Conservation (phyloP, 2,329 filamentous ascomycete genomes). For the Sclerotinia borealis region DNA sequence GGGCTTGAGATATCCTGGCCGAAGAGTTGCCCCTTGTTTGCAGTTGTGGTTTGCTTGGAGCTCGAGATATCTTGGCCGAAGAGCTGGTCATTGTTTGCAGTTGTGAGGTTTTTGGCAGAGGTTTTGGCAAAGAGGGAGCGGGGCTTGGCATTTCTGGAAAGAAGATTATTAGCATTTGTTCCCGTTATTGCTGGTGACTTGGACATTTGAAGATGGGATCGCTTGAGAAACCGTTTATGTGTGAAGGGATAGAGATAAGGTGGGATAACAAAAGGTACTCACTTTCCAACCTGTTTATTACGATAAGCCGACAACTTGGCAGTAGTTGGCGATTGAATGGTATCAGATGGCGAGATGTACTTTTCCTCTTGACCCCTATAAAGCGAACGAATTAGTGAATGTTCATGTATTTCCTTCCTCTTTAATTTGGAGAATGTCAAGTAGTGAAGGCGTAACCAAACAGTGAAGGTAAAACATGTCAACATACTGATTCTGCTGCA, state of each 20-base stretch:
- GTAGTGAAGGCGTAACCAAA: not conserved
- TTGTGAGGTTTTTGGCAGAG: conserved; percentile 54
- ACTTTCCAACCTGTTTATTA: conserved; percentile 72
- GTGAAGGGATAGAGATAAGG: not conserved
- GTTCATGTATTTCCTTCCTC: no score
- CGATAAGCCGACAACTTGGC: conserved; percentile 77
- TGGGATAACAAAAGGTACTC: conserved; percentile 39
- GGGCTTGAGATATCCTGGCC: conserved; percentile 16
- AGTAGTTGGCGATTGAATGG: conserved; percentile 80
- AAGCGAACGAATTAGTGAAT: not conserved
- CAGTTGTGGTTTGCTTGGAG: no score
- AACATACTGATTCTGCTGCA: conserved; percentile 59
- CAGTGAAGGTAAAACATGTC: not conserved
- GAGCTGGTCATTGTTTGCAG: conserved; percentile 14
- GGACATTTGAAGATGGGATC: not conserved
- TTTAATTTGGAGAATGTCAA: not conserved
- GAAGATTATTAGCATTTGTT: conserved; percentile 24
- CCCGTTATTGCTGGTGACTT: not conserved
- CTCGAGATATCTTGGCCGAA: conserved; percentile 22
- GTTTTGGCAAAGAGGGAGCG: conserved; percentile 63
- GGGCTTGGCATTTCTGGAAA: conserved; percentile 49
- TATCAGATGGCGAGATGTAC: conserved; percentile 80
- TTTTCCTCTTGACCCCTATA: conserved; percentile 24
- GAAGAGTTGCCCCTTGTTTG: conserved; percentile 21
- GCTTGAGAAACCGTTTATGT: not conserved